Conservation (phyloP, 495 filamentous ascomycete genomes). For the Podospora sp. region DNA sequence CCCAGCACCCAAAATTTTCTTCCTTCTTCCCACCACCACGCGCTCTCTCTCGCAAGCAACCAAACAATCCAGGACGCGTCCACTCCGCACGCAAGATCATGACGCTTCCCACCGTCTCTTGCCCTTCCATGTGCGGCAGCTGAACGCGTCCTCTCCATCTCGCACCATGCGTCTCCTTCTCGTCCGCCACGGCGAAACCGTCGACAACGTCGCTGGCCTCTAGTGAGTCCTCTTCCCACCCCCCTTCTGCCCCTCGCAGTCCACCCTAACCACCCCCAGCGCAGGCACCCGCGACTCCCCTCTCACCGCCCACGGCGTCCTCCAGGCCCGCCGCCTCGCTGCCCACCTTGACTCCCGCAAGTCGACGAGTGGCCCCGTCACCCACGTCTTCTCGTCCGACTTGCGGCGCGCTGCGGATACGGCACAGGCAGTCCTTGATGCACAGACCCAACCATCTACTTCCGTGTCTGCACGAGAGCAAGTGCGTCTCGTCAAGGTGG, state of each 20-base stretch:
- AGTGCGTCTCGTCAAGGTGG: constrained; percentile 48
- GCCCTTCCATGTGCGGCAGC: neutral
- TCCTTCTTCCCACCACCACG: neutral
- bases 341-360: constrained; percentile 55
- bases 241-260: neutral
- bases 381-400: constrained; percentile 76
- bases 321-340: constrained; percentile 70
- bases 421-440: constrained; percentile 62
- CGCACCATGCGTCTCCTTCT: constrained; percentile 69
- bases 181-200: constrained; percentile 84
- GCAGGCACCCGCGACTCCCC: constrained; percentile 78
- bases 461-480: neutral
- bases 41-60: neutral
- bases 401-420: constrained; percentile 73
- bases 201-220: constrained; percentile 76
- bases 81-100: neutral
- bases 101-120: constrained; percentile 2
- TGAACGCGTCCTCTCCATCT: constrained; percentile 1
- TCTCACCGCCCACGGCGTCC: constrained; percentile 78
- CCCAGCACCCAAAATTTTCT: constrained; percentile 4
- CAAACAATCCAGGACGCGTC: neutral
- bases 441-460: constrained; percentile 41
- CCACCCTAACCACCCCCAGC: constrained; percentile 50
- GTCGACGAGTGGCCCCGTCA: constrained; percentile 48
- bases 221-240: constrained; percentile 56